phyloP scores from a whole-genome alignment of 352 stramenopile species.

The Pseudoperonospora humuli region DNA sequence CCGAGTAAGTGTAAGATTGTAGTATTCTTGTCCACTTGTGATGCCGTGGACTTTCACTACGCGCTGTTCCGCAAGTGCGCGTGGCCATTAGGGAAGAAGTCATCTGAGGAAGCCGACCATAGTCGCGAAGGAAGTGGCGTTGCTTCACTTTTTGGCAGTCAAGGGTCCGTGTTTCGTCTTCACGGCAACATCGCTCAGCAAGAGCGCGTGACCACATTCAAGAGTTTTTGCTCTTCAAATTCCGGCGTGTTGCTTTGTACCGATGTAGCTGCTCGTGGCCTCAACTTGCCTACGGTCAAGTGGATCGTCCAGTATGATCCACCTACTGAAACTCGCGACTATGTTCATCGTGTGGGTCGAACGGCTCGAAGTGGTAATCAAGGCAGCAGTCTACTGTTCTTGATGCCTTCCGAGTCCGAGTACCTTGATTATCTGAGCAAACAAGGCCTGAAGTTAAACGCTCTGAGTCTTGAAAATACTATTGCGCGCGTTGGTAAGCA shows the following conservation, averaged over 20 bases:
- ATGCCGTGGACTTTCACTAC: conserved; percentile 95
- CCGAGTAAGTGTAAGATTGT: conserved; percentile 77
- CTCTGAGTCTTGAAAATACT: conserved; percentile 82
- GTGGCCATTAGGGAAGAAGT: conserved; percentile 62
- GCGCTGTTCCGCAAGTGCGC: conserved; percentile 83
- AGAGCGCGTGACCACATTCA: conserved; percentile 93
- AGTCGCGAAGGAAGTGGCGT: conserved; percentile 28
- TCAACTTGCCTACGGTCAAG: conserved; percentile 97
- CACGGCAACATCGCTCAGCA: conserved; percentile 96
- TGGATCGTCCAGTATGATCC: conserved; percentile 98
- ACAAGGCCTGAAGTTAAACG: conserved; percentile 71
- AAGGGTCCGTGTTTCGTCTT: conserved; percentile 71
- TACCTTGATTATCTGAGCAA: conserved; percentile 92
- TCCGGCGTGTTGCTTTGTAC: conserved; percentile 96
- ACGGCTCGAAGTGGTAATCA: conserved; percentile 97
- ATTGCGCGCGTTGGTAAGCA: conserved; percentile 53
- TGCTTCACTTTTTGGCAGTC: conserved; percentile 52
- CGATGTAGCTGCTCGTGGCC: conserved; percentile 95
- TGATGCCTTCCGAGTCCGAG: conserved; percentile 93
- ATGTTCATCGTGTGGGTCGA: conserved; percentile 98
- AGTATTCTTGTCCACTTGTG: conserved; percentile 96
- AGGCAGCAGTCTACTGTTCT: conserved; percentile 94
- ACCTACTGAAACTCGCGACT: conserved; percentile 97
- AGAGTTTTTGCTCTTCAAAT: conserved; percentile 86
- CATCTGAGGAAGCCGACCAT: conserved; percentile 82